These are phyloP conservation scores for Strombidium stylifer DNA, from an alignment of 73 alveolate genomes.

Conservation along the genomic window DNA sequence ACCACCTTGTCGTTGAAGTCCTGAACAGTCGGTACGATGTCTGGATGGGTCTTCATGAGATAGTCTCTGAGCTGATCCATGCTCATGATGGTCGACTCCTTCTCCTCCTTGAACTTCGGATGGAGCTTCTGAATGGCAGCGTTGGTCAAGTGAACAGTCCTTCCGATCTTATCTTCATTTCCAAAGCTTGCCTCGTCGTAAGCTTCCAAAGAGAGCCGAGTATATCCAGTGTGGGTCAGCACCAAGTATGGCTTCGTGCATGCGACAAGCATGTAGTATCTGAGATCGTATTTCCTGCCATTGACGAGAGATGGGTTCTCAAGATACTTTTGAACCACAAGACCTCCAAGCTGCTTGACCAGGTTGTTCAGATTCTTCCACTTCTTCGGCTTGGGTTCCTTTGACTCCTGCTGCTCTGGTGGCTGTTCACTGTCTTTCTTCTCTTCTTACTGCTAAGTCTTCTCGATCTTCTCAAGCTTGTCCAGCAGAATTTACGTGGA, in stretches of 20 bases:
- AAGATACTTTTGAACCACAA: constrained; percentile 79
- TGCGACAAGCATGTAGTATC: constrained; percentile 79
- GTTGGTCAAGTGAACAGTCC: constrained; percentile 72
- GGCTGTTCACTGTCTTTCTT: neutral
- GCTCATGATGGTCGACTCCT: constrained; percentile 40
- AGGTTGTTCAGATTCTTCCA: constrained; percentile 42
- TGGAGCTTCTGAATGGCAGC: constrained; percentile 69
- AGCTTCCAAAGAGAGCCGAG: constrained; percentile 56
- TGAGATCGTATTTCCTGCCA: constrained; percentile 86
- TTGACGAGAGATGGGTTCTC: constrained; percentile 80
- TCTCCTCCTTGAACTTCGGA: constrained; percentile 51
- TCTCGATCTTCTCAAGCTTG: constrained; percentile 43
- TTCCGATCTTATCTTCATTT: constrained; percentile 57
- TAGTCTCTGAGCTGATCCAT: neutral
- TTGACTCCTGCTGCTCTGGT: neutral
- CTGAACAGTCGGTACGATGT: neutral
- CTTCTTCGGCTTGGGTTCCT: constrained; percentile 8
- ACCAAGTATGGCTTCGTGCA: constrained; percentile 75
- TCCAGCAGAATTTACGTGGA: constrained; percentile 45
- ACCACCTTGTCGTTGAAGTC: constrained; percentile 39
- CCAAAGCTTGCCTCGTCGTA: constrained; percentile 52
- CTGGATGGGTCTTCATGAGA: constrained; percentile 12
- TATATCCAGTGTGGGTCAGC: constrained; percentile 65
- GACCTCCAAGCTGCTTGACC: constrained; percentile 34
- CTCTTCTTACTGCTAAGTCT: constrained; percentile 16